Evolutionary conservation across 2,329 filamentous ascomycete genomes (phyloP).

Genomic region (Thermoascus crustaceus): DNA sequence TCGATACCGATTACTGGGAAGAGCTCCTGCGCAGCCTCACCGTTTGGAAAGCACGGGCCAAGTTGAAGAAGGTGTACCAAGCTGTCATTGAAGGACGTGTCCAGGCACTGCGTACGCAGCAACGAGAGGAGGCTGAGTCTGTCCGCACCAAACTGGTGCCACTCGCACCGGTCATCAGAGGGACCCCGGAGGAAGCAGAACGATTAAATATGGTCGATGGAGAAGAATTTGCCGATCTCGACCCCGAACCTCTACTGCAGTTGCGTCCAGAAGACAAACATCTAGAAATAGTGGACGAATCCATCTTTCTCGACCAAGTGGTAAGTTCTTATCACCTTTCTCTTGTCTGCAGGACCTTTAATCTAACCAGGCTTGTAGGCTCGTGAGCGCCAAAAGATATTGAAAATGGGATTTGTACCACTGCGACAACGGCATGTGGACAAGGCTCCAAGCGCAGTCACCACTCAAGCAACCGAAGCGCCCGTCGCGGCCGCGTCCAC

Average conservation of each 20-base stretch:
- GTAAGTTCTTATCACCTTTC: constrained; percentile 26
- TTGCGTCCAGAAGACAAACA: constrained; percentile 56
- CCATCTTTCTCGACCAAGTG: constrained; percentile 49
- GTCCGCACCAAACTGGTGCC: constrained; percentile 47
- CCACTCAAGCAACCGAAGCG: constrained; percentile 30
- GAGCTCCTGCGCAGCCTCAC: constrained; percentile 76
- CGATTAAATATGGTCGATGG: constrained; percentile 10
- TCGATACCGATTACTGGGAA: constrained; percentile 97
- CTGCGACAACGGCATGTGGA: constrained; percentile 39
- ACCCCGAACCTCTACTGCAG: constrained; percentile 60
- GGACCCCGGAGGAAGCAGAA: constrained; percentile 6
- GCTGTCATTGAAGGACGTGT: constrained; percentile 64
- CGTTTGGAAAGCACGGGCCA: constrained; percentile 87
- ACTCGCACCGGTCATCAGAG: constrained; percentile 35
- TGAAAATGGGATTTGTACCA: constrained; percentile 63
- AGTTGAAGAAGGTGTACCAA: constrained; percentile 68
- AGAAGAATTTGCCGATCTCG: constrained; percentile 41
- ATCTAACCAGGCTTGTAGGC: constrained; percentile 26
- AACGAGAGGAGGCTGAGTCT: constrained; percentile 57
- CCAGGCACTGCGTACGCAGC: constrained; percentile 56
- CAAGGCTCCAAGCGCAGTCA: constrained; percentile 23
- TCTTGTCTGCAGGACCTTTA: constrained; percentile 2
- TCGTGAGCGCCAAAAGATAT: constrained; percentile 51
- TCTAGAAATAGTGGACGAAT: constrained; percentile 51
- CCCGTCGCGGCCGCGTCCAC: constrained; percentile 50